These are phyloP conservation scores for Eucalyptus viminalis DNA, from an alignment of 345 rosid species.

Conservation along the genomic window DNA sequence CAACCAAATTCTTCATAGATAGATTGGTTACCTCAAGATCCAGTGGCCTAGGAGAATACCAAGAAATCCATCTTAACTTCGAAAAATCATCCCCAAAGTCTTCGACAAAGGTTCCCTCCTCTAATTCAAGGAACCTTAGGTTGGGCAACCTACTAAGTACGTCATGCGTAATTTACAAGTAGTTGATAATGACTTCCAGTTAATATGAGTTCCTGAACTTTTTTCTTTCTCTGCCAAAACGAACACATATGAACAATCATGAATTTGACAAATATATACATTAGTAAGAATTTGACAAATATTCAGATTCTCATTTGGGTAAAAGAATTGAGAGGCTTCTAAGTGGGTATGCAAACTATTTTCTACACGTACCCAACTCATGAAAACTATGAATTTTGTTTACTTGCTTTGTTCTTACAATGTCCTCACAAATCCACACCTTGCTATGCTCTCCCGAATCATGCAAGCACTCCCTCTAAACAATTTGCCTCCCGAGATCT, in stretches of 20 bases:
- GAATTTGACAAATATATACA: neutral
- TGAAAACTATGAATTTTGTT: neutral
- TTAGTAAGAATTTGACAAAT: no score
- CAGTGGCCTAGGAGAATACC: neutral
- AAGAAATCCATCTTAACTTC: neutral
- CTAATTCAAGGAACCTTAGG: neutral
- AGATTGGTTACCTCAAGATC: neutral
- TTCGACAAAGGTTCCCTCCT: neutral
- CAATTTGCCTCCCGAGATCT: neutral
- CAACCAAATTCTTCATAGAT: neutral
- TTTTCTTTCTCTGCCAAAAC: neutral
- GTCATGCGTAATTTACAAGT: neutral
- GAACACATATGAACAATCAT: neutral
- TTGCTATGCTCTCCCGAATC: neutral
- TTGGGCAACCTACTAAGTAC: neutral
- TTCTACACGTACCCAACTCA: neutral
- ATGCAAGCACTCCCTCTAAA: neutral
- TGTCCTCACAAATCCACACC: neutral
- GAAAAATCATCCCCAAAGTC: neutral
- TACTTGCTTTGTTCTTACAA: neutral
- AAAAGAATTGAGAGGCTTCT: neutral
- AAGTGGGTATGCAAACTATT: neutral
- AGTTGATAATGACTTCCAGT: no score
- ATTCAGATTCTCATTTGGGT: neutral
- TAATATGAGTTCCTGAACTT: neutral